Base-by-base conservation (phyloP, 1,284 basidiomycete species). In the Xerocomus nothofagi region DNA sequence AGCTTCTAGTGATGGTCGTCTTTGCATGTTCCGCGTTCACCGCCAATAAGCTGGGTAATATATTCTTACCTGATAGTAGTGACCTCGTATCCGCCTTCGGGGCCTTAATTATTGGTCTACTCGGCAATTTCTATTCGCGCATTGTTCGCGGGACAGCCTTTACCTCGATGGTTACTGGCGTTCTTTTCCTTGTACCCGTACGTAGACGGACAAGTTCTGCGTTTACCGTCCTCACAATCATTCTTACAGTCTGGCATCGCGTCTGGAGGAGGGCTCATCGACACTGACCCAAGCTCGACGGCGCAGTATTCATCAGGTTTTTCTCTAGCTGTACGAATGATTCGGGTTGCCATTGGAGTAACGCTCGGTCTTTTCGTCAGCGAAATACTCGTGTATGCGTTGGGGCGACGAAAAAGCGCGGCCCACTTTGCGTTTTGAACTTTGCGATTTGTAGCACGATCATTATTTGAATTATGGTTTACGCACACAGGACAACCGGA, bases 151-250 rank as follows among this genome's bases (percentile, higher is more conserved):
- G 89, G 42, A 87, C 86, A 4, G 89, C 91, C 3, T 94, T 93
- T 67, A 92, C 91, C 0, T 83, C 88, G 14, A 93, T 91, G 86
- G 88, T 91, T n/a, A 88, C 89, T 3, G 88, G 90, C 23, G 87
- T 93, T 15, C 71, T 92, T 46, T 92, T 92, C 68, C 73, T 93
- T 27, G 89, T 93, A 11, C 89, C 89, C 45, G 86, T 91, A 65
- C 63, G 63, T 53, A 15, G 36, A 38, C 4, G n/a, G n/a, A 46
- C 18, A 15, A 15, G 49, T 24, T 7, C 9, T 44, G 23, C 33
- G 27, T 3, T 9, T 39, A 26, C 15, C 9, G 17, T 17, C 27
- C 47, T 64, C 20, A 50, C 18, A 29, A 4, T 24, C 21, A 29
- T 33, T 41, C 24, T 21, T 27, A 18, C 56, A 88, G 85, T 92